Evolutionary conservation across 164 flowering plant genomes (phyloP), one percentile per base, ranked within the genome.

Genomic region (Nymphaea thermarum): DNA sequence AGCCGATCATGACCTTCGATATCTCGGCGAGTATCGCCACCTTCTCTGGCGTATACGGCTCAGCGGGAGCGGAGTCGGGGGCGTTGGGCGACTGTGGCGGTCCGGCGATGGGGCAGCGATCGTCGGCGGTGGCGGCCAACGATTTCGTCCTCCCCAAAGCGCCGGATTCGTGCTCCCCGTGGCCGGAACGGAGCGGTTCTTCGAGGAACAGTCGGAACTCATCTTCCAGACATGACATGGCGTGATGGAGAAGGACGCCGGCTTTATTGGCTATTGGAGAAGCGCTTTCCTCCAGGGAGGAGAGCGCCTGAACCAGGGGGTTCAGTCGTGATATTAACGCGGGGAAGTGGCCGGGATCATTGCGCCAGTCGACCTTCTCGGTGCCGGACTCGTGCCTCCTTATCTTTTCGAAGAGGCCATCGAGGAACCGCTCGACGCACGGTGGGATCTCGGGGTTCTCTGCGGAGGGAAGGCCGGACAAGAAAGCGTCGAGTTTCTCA

Each of bases 201-300:
- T 85, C 93, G 0, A 93, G 67, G 25, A 93, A 71, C 8, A 70
- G 17, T 0, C 89, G 83, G 62, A 93, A 81, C 59, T 88, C 87
- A 12, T 86, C 88, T 47, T 88, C 98, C 65, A 90, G 64, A 17
- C 79, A 78, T 18, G 74, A 43, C 87, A 90, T 84, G 5, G 87
- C 87, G 3, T 75, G 80, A 45, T 90, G 93, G 43, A 84, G 61
- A 11, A 84, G 77, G 15, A 44, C 14, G 66, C 79, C 75, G 6
- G 79, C 77, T 15, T 77, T 74, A 62, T 83, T 77, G 3, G 80
- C 42, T 4, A 74, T 36, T 7, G 78, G 6, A 3, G 68, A 14
- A 65, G 59, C 69, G 15, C 60, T 45, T 2, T 64, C 14, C 12
- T 73, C 62, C 2, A 66, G 62, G n/a, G 61, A 55, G 4, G 67